A percentile compares a stretch with the other conserved stretches of the same genome.
These are phyloP conservation scores for Aspergillus biplanus DNA, from an alignment of 495 filamentous ascomycete species.

Conservation along the genomic window DNA sequence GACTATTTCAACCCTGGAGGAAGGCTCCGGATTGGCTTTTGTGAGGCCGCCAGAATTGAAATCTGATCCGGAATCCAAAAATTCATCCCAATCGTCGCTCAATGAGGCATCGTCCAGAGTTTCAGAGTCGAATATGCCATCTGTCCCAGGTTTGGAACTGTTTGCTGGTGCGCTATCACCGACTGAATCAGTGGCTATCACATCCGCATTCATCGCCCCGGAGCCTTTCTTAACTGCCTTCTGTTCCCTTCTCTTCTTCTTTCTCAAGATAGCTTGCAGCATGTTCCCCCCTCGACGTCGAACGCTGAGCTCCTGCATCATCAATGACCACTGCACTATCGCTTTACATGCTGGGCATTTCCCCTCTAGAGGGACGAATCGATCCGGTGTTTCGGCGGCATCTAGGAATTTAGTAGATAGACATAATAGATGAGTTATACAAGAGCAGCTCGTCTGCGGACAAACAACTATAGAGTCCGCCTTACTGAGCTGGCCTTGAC, in stretches of 20 bases:
- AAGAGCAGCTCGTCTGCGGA: constrained; percentile 64
- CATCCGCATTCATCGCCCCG: not conserved
- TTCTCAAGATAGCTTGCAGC: constrained; percentile 65
- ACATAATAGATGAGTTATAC: constrained; percentile 75
- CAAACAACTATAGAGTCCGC: constrained; percentile 69
- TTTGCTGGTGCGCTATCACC: constrained; percentile 18
- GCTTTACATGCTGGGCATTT: constrained; percentile 71
- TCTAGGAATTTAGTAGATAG: constrained; percentile 68
- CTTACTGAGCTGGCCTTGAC: constrained; percentile 51
- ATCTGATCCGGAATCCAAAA: constrained; percentile 41
- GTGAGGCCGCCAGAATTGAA: constrained; percentile 26
- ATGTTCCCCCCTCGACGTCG: constrained; percentile 69
- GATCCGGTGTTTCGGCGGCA: constrained; percentile 40
- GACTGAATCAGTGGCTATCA: not conserved
- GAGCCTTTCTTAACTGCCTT: not conserved
- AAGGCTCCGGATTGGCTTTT: constrained; percentile 20
- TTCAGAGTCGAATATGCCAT: constrained; percentile 23
- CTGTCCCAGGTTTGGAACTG: not conserved
- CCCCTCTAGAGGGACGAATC: constrained; percentile 69
- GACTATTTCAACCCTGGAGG: constrained; percentile 42
- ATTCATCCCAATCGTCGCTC: constrained; percentile 42
- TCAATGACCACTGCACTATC: constrained; percentile 68
- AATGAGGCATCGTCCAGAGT: constrained; percentile 38
- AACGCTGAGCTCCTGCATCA: constrained; percentile 81
- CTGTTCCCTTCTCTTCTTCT: constrained; percentile 35